Evolutionary conservation across 805 yeast genomes (phyloP).

Genomic region (Yamadazyma sp.): DNA sequence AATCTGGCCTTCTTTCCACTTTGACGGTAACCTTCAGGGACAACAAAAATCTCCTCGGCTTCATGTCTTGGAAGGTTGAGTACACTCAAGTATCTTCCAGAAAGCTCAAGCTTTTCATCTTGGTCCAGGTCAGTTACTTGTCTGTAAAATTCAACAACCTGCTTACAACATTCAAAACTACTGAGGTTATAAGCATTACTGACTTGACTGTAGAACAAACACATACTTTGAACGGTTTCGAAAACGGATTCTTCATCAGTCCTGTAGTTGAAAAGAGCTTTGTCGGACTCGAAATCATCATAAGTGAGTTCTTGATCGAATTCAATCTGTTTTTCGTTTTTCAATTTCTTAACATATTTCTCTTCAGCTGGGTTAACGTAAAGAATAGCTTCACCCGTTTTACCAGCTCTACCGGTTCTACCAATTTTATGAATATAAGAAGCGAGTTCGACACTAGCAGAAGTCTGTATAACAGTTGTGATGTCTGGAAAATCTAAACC

Average conservation of each 20-base stretch:
- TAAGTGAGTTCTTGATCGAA: conserved; percentile 47
- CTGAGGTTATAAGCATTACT: conserved; percentile 20
- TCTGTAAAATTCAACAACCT: conserved; percentile 9
- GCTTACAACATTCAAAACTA: conserved; percentile 1
- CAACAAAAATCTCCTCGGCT: conserved; percentile 12
- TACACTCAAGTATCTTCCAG: conserved; percentile 4
- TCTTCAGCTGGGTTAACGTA: conserved; percentile 58
- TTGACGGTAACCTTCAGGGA: conserved; percentile 11
- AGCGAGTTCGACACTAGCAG: conserved; percentile 71
- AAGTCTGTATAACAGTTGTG: conserved; percentile 79
- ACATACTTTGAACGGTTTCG: conserved; percentile 12
- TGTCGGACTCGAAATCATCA: conserved; percentile 36
- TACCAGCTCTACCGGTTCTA: conserved; percentile 93
- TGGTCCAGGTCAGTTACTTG: background rate
- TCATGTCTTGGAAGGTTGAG: conserved; percentile 11
- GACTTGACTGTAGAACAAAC: conserved; percentile 28
- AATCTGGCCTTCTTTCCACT: conserved; percentile 3
- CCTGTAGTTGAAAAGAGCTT: conserved; percentile 18
- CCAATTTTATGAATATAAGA: conserved; percentile 92
- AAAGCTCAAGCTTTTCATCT: conserved; percentile 9
- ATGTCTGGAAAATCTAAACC: conserved; percentile 95
- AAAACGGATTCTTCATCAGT: conserved; percentile 7
- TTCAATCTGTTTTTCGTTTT: conserved; percentile 49
- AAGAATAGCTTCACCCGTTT: conserved; percentile 66
- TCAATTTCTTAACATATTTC: conserved; percentile 52